Evolutionary conservation across 495 filamentous ascomycete genomes (phyloP).

Genomic region (Astrocystis sublimbata): DNA sequence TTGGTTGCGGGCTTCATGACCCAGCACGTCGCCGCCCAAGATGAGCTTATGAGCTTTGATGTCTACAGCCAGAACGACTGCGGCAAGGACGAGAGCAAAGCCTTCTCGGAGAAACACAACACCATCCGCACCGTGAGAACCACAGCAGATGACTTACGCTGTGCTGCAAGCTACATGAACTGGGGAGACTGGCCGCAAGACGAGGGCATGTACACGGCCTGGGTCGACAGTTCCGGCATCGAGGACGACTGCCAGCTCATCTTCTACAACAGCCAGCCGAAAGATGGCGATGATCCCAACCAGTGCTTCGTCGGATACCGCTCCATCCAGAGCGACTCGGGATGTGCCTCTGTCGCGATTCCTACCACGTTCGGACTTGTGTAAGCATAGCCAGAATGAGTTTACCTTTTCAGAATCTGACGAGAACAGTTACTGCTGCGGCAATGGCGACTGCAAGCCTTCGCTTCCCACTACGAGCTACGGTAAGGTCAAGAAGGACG

Average conservation of each 20-base stretch:
- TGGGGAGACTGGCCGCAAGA: neutral
- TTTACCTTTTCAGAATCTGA: neutral
- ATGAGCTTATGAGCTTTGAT: neutral
- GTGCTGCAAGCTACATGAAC: neutral
- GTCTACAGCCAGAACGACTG: neutral
- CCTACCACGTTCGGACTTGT: neutral
- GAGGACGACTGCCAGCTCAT: neutral
- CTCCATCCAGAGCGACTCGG: neutral
- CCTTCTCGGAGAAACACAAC: neutral
- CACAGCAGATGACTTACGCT: neutral
- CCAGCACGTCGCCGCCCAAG: neutral
- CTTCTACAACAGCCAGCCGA: neutral
- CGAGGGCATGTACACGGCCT: neutral
- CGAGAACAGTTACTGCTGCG: neutral
- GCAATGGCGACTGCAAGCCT: neutral
- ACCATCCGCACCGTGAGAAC: neutral
- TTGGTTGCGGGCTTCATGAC: neutral
- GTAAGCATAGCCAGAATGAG: neutral
- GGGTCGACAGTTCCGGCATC: neutral
- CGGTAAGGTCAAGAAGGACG: no score
- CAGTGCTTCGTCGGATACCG: neutral
- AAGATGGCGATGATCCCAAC: neutral
- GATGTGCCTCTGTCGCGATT: neutral
- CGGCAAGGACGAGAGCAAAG: neutral
- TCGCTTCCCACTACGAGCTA: neutral